phyloP scores from a whole-genome alignment of 305 asterid species.

The Fraxinus sp. region DNA sequence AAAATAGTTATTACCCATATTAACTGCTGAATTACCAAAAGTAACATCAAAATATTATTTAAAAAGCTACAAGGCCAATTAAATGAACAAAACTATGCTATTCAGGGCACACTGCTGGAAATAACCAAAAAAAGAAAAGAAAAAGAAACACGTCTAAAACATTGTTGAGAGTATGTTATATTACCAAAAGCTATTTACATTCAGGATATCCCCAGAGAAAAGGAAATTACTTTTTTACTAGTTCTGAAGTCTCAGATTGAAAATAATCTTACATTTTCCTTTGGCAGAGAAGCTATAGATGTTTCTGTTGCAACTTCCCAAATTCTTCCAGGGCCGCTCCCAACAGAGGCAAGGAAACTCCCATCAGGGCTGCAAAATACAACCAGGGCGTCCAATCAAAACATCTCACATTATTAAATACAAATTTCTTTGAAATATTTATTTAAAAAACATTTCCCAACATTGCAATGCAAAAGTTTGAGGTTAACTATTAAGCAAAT shows the following conservation, averaged over 20 bases:
- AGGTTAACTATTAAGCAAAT: slow-evolving; percentile 3
- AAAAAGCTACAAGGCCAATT: background rate
- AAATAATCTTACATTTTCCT: slow-evolving; percentile 54
- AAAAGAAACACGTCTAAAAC: background rate
- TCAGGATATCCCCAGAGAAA: background rate
- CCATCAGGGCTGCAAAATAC: slow-evolving; percentile 75
- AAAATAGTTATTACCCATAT: background rate
- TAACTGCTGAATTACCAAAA: background rate
- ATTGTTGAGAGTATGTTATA: background rate
- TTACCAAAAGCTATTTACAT: background rate
- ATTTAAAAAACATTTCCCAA: slow-evolving; percentile 4
- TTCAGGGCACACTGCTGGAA: background rate
- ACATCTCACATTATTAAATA: background rate
- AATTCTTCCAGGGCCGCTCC: slow-evolving; percentile 84
- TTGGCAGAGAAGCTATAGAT: slow-evolving; percentile 60
- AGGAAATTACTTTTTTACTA: background rate
- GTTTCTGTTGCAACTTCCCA: slow-evolving; percentile 68
- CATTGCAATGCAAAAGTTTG: slow-evolving; percentile 6
- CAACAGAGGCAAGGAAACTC: slow-evolving; percentile 81
- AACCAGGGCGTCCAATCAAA: slow-evolving; percentile 27
- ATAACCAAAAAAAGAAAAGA: background rate
- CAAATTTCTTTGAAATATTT: background rate
- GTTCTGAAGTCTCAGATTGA: background rate
- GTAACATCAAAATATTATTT: background rate
- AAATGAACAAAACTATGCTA: slow-evolving; percentile 10